phyloP scores from a whole-genome alignment of 345 rosid species.

The Microthlaspi erraticum region DNA sequence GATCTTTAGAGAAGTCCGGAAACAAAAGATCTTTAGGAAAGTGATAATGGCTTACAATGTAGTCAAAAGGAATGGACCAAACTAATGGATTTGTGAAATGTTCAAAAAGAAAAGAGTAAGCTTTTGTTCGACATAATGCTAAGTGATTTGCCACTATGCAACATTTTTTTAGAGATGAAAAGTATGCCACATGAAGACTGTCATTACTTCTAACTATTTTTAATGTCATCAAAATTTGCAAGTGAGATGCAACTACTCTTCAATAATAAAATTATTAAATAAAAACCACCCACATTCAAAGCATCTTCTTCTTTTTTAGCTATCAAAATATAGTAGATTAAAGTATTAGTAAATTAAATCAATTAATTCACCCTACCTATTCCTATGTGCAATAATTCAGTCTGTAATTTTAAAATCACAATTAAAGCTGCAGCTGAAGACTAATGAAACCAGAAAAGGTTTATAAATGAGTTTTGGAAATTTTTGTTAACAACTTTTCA shows the following conservation, averaged over 20 bases:
- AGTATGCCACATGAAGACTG: constrained; percentile 28
- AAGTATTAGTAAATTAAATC: constrained; percentile 18
- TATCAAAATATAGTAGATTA: constrained; percentile 25
- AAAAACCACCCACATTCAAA: constrained; percentile 42
- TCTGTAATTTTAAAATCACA: constrained; percentile 11
- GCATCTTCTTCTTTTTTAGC: constrained; percentile 36
- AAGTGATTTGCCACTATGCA: constrained; percentile 35
- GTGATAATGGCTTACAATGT: not conserved
- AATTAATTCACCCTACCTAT: constrained; percentile 41
- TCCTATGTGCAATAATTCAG: constrained; percentile 38
- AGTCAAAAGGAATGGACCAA: not conserved
- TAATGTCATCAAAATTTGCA: constrained; percentile 23
- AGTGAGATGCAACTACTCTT: constrained; percentile 43
- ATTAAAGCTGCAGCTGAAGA: constrained; percentile 40
- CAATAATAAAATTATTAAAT: constrained; percentile 7
- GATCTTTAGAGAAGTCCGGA: not conserved
- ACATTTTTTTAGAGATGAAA: constrained; percentile 18
- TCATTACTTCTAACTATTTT: constrained; percentile 26
- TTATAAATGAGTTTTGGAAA: constrained; percentile 22
- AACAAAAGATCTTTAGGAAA: not conserved
- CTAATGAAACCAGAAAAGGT: constrained; percentile 9
- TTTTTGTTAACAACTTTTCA: constrained; percentile 33
- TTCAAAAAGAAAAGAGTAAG: not conserved
- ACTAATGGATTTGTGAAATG: not conserved
- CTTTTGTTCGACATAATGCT: not conserved